A percentile compares a stretch with the other conserved stretches of the same genome.
These are phyloP conservation scores for Cryphonectria radicalis DNA, from an alignment of 2,329 filamentous ascomycete species.

Conservation along the genomic window DNA sequence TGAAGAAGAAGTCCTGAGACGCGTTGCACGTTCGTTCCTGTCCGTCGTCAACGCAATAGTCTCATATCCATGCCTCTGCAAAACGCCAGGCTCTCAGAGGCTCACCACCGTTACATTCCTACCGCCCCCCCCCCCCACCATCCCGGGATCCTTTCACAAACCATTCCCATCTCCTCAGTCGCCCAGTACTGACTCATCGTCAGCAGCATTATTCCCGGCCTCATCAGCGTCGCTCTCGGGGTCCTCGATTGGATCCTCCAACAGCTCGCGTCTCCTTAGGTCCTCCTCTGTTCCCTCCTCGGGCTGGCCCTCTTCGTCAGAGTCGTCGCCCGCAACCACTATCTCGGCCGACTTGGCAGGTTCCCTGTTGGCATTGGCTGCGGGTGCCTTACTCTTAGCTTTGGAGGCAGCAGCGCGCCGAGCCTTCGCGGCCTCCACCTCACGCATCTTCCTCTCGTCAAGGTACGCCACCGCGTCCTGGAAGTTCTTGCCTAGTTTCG, in stretches of 20 bases:
- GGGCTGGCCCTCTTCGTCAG: constrained; percentile 46
- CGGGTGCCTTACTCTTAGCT: constrained; percentile 46
- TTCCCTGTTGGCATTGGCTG: constrained; percentile 39
- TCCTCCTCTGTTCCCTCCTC: constrained; percentile 66
- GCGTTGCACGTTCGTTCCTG: constrained; percentile 7
- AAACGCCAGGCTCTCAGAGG: constrained; percentile 28
- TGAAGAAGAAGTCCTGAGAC: not conserved
- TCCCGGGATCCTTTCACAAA: too few species aligned
- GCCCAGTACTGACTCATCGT: constrained; percentile 51
- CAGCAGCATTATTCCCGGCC: constrained; percentile 44
- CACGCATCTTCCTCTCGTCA: constrained; percentile 67
- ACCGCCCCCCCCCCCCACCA: too few species aligned
- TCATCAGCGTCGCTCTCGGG: constrained; percentile 43
- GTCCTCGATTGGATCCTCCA: constrained; percentile 52
- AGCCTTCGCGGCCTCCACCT: constrained; percentile 43
- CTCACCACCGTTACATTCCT: too few species aligned
- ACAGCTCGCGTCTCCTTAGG: constrained; percentile 56
- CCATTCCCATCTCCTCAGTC: constrained; percentile 40
- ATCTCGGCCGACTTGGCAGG: constrained; percentile 50
- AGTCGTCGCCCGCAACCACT: constrained; percentile 48
- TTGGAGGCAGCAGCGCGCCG: constrained; percentile 39
- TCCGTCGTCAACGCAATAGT: not conserved
- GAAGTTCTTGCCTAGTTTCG: constrained; percentile 81
- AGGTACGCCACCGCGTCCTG: constrained; percentile 82
- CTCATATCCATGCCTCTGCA: constrained; percentile 21